Evolutionary conservation across 78 protist species (phyloP).

Genomic region (Dictyostelium discoideum): dicty_2.7 NC_007090.3:608001-608500

Average conservation of each 20-base stretch:
- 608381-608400: slow-evolving; percentile 22
- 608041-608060: not conserved
- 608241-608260: not conserved
- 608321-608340: not conserved
- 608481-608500: slow-evolving; percentile 48
- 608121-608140: slow-evolving; percentile 6
- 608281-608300: not conserved
- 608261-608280: not conserved
- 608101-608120: not conserved
- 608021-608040: not conserved
- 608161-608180: not conserved
- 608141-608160: not conserved
- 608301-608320: too few relatives aligned
- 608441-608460: slow-evolving; percentile 3
- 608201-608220: not conserved
- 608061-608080: not conserved
- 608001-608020: slow-evolving; percentile 10
- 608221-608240: not conserved
- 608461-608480: slow-evolving; percentile 29
- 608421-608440: slow-evolving; percentile 38
- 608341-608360: not conserved
- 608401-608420: slow-evolving; percentile 59
- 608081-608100: not conserved
- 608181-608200: not conserved
- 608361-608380: slow-evolving; percentile 4